Percentiles rank a stretch among this genome's conserved stretches.
phyloP scores from a whole-genome alignment of 768 basidiomycete species.

The Paxillus rubicundulus region DNA sequence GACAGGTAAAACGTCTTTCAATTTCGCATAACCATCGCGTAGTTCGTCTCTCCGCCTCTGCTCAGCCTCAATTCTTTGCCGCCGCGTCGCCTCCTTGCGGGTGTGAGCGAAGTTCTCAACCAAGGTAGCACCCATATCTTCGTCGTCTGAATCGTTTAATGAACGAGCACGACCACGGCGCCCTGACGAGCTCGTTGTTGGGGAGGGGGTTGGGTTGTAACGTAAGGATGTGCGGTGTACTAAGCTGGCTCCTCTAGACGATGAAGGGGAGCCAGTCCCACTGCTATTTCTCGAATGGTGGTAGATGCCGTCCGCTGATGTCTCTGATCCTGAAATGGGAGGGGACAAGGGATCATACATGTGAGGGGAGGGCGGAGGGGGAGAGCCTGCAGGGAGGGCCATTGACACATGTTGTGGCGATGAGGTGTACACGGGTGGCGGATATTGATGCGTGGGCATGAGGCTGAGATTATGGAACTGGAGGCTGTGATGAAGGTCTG shows the following conservation, averaged over 20 bases:
- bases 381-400: conserved; percentile 61
- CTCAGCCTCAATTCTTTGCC: conserved; percentile 87
- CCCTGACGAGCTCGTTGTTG: conserved; percentile 66
- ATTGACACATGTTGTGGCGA: conserved; percentile 68
- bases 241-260: conserved; percentile 71
- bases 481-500: conserved; percentile 67
- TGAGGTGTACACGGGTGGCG: conserved; percentile 55
- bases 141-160: conserved; percentile 73
- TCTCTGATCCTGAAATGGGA: conserved; percentile 86
- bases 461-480: conserved; percentile 62
- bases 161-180: conserved; percentile 67
- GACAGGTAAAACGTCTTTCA: conserved; percentile 83
- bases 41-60: conserved; percentile 86
- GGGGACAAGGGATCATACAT: conserved; percentile 84
- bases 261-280: conserved; percentile 71
- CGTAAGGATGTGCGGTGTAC: conserved; percentile 69
- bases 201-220: conserved; percentile 82
- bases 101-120: conserved; percentile 72
- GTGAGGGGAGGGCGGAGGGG: conserved; percentile 74
- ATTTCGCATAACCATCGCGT: conserved; percentile 82
- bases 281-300: conserved; percentile 74
- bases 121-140: conserved; percentile 65
- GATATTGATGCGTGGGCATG: conserved; percentile 67
- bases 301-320: conserved; percentile 79
- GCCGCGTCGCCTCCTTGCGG: conserved; percentile 79